These are phyloP conservation scores for Epichloe baconii DNA, from an alignment of 2,329 filamentous ascomycete genomes.

Conservation along the genomic window DNA sequence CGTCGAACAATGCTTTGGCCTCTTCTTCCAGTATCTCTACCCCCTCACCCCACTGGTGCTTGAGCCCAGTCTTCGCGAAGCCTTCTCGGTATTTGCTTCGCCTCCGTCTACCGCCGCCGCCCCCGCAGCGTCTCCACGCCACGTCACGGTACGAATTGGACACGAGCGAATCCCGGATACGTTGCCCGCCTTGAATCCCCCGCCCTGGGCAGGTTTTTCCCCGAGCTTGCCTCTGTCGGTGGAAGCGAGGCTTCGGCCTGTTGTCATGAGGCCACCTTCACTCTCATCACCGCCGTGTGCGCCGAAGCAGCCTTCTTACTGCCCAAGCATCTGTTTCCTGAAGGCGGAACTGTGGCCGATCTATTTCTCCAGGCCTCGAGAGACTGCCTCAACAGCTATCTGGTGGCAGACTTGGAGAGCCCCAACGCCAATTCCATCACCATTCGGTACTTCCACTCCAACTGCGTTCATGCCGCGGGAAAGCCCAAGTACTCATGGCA, in stretches of 20 bases:
- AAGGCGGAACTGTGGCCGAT: slow-evolving; percentile 23
- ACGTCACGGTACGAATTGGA: neutral
- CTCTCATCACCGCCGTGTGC: slow-evolving; percentile 30
- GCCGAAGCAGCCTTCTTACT: slow-evolving; percentile 28
- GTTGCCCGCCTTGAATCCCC: neutral
- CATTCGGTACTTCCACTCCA: slow-evolving; percentile 32
- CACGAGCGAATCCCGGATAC: neutral
- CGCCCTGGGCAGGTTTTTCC: slow-evolving; percentile 2
- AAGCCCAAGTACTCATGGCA: slow-evolving; percentile 31
- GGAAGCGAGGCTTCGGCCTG: slow-evolving; percentile 5
- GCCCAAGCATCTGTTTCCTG: slow-evolving; percentile 25
- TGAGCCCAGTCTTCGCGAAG: slow-evolving; percentile 25
- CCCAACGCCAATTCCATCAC: slow-evolving; percentile 29
- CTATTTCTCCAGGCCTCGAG: slow-evolving; percentile 27
- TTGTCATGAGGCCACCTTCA: slow-evolving; percentile 26
- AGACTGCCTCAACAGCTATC: slow-evolving; percentile 23
- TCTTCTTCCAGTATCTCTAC: slow-evolving; percentile 30
- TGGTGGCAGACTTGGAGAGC: slow-evolving; percentile 28
- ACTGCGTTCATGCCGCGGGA: slow-evolving; percentile 29
- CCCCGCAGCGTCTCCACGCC: neutral
- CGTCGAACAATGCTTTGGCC: slow-evolving; percentile 21
- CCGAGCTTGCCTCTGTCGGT: neutral
- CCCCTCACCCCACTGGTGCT: slow-evolving; percentile 29
- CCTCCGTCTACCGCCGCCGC: slow-evolving; percentile 5
- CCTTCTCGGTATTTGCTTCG: slow-evolving; percentile 18